A percentile compares a stretch with the other conserved stretches of the same genome.
These are phyloP conservation scores for Pestalotiopsis fici DNA, from an alignment of 2,329 filamentous ascomycete genomes.

Conservation along the genomic window DNA sequence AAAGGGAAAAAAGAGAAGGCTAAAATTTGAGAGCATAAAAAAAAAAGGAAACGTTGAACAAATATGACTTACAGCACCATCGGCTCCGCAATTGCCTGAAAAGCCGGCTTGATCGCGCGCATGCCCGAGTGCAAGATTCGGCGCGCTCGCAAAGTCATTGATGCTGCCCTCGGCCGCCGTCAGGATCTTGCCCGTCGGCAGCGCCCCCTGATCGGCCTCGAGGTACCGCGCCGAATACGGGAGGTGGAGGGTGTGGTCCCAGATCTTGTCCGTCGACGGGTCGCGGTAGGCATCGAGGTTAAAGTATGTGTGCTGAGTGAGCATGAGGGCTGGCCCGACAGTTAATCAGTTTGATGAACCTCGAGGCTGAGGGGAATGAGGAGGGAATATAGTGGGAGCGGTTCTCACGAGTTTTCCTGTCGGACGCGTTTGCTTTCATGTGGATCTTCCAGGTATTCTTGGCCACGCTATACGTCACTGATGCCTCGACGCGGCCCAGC, in stretches of 20 bases:
- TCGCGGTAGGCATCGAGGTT: slow-evolving; percentile 67
- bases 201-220: slow-evolving; percentile 53
- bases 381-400: slow-evolving; percentile 17
- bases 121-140: slow-evolving; percentile 62
- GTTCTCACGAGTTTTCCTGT: slow-evolving; percentile 39
- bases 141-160: slow-evolving; percentile 65
- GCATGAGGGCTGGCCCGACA: slow-evolving; percentile 57
- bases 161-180: slow-evolving; percentile 56
- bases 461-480: slow-evolving; percentile 63
- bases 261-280: slow-evolving; percentile 52
- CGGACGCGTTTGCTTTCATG: slow-evolving; percentile 58
- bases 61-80: slow-evolving; percentile 41
- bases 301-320: slow-evolving; percentile 69
- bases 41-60: no score
- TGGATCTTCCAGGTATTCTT: slow-evolving; percentile 59
- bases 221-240: slow-evolving; percentile 63
- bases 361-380: no score
- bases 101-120: slow-evolving; percentile 57
- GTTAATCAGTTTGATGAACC: no score
- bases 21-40: no score
- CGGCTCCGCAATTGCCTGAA: slow-evolving; percentile 61
- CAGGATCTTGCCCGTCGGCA: slow-evolving; percentile 64
- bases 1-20: not conserved
- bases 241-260: slow-evolving; percentile 64
- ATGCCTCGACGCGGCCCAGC: slow-evolving; percentile 60